These are phyloP conservation scores for Mucor indicus DNA, from an alignment of 371 early-diverging fungal species.

Conservation along the genomic window DNA sequence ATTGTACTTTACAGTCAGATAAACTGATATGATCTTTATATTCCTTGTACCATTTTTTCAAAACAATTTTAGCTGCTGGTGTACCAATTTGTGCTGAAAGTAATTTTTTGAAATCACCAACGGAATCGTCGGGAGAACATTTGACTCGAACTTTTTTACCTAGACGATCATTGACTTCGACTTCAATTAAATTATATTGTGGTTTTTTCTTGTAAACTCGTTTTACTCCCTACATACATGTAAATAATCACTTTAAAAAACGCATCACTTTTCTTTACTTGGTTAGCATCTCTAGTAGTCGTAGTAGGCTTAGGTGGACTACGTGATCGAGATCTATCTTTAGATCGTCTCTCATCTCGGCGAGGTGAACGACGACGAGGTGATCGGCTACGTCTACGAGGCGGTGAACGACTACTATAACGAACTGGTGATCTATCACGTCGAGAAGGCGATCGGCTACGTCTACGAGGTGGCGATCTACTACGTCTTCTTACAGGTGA, in stretches of 20 bases:
- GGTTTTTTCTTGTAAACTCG: slow-evolving; percentile 14
- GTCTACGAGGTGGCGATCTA: background rate
- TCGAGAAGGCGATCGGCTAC: background rate
- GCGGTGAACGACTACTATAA: background rate
- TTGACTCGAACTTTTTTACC: slow-evolving; percentile 94
- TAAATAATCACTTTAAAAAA: background rate
- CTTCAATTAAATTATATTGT: slow-evolving; percentile 57
- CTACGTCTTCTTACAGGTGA: background rate
- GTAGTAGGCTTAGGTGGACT: slow-evolving; percentile 2
- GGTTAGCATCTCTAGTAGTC: background rate
- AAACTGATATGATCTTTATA: slow-evolving; percentile 93
- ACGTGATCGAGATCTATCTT: slow-evolving; percentile 4
- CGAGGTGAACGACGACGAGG: background rate
- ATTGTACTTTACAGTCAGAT: slow-evolving; percentile 72
- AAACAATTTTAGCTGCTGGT: slow-evolving; percentile 82
- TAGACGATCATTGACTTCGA: slow-evolving; percentile 83
- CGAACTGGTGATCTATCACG: background rate
- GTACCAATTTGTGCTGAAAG: slow-evolving; percentile 95
- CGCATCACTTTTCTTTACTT: background rate
- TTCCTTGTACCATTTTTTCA: slow-evolving; percentile 91
- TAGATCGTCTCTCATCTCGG: background rate
- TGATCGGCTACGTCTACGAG: background rate
- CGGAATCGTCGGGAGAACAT: slow-evolving; percentile 79
- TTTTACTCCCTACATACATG: slow-evolving; percentile 9
- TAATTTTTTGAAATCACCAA: slow-evolving; percentile 89